Conservation (phyloP, 768 basidiomycete genomes). For the Pholiota conissans region DNA sequence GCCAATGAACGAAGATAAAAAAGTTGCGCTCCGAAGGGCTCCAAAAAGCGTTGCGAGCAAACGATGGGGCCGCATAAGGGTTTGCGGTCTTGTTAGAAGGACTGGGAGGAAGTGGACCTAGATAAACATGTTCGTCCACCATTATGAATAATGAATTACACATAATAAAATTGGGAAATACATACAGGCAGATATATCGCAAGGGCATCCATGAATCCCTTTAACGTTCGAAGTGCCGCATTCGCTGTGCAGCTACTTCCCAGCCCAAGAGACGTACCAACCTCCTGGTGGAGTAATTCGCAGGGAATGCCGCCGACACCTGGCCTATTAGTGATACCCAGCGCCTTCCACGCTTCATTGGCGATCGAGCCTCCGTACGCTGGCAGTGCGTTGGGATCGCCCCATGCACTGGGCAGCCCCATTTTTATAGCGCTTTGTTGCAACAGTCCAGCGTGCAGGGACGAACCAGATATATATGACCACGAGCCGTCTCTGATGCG, state of each 20-base stretch:
- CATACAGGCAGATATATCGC: constrained; percentile 73
- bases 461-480: constrained; percentile 54
- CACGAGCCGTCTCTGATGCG: constrained; percentile 54
- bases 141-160: not conserved
- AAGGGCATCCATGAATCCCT: constrained; percentile 63
- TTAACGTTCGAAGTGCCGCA: constrained; percentile 47
- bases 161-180: constrained; percentile 8
- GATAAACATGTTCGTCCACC: not conserved
- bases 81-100: constrained; percentile 56
- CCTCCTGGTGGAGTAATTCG: constrained; percentile 67
- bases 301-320: constrained; percentile 76
- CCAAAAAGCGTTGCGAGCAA: constrained; percentile 45
- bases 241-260: constrained; percentile 63
- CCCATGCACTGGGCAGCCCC: constrained; percentile 62
- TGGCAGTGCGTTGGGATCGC: constrained; percentile 58
- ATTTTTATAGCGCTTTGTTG: constrained; percentile 51
- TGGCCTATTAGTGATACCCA: constrained; percentile 52
- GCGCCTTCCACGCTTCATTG: constrained; percentile 49
- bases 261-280: constrained; percentile 46
- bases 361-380: constrained; percentile 60
- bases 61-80: constrained; percentile 44
- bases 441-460: constrained; percentile 40
- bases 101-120: constrained; percentile 74
- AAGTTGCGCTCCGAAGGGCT: constrained; percentile 64
- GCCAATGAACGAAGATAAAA: constrained; percentile 71